Evolutionary conservation across 2,329 filamentous ascomycete genomes (phyloP), one percentile per base, ranked within the genome.

Genomic region (Tricladium varicosporioides): DNA sequence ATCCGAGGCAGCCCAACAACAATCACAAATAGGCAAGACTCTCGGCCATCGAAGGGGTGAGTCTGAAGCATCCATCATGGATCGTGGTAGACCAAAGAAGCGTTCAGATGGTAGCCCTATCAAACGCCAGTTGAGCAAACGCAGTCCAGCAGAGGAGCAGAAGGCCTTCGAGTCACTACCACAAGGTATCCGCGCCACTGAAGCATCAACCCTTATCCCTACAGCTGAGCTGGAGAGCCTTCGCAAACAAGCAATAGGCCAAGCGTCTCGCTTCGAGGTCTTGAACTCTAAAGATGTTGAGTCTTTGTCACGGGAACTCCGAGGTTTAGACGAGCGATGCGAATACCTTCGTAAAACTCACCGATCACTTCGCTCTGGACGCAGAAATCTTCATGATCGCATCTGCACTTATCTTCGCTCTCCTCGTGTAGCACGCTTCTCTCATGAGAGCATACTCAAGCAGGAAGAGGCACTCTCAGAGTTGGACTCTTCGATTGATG

Each of bases 401-500:
- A 91, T 92, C 73, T 89, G 90, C 72, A 84, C 87, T 53, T 91
- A 91, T 66, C 80, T 92, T 9, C 86, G 87, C 51, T 87, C 86
- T 15, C 85, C 87, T 8, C 83, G 87, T 32, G 81, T 83, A 5
- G 83, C 86, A 55, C 86, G 83, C 62, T 91, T 92, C 70, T 90
- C 85, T 62, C 81, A 86, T 61, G 88, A 92, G 60, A 85, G 85
- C 16, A 83, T 93, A 70, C 78, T 92, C 44, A 89, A 88, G 74
- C 89, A 92, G 69, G 89, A 92, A 71, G 89, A 92, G 72, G 87
- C 88, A 1, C 78, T 93, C 10, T 83, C 85, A 1, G 89, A 92
- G 70, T 80, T 93, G 5, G 89, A 93, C 68, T 76, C 80, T 14
- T 89, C 86, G 2, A 92, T 93, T 61, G 89, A 92, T 66, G 88